Evolutionary conservation across 805 yeast species (phyloP).

Genomic region (Ascoidea tarda): DNA sequence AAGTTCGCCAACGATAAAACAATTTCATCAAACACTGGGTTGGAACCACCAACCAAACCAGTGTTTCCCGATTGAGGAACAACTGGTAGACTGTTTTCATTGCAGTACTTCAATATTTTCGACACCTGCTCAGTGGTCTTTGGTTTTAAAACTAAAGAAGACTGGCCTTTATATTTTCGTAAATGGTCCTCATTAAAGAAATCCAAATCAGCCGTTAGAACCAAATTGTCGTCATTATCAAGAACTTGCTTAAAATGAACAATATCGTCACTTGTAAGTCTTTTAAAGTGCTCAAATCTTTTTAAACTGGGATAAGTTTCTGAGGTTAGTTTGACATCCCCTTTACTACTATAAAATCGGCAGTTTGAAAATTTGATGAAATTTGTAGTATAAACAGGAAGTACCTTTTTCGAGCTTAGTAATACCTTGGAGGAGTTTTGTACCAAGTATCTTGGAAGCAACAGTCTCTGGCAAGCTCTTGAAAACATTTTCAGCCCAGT

Average conservation of each 20-base stretch:
- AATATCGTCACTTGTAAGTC: constrained; percentile 41
- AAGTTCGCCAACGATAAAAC: constrained; percentile 54
- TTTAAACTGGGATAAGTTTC: constrained; percentile 52
- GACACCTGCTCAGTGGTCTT: constrained; percentile 68
- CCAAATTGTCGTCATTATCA: constrained; percentile 25
- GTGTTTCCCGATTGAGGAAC: constrained; percentile 98
- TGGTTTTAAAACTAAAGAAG: constrained; percentile 71
- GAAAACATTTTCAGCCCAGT: too few species aligned
- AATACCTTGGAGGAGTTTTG: too few species aligned
- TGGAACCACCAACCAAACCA: constrained; percentile 89
- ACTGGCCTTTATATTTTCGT: constrained; percentile 86
- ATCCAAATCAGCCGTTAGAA: constrained; percentile 47
- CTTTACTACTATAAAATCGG: background rate
- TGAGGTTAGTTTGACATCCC: constrained; percentile 40
- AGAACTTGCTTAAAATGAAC: constrained; percentile 46
- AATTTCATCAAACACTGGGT: constrained; percentile 86
- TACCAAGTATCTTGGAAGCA: too few species aligned
- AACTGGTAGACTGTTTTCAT: constrained; percentile 61
- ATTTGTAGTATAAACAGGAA: too few species aligned
- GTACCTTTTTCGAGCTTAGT: too few species aligned
- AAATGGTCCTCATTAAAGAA: constrained; percentile 86
- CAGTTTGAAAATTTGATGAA: too few species aligned
- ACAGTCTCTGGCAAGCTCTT: too few species aligned
- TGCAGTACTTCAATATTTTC: constrained; percentile 65
- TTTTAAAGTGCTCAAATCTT: constrained; percentile 36